phyloP scores from a whole-genome alignment of 371 early-diverging fungal species.

The Haplosporangium sp. region DNA sequence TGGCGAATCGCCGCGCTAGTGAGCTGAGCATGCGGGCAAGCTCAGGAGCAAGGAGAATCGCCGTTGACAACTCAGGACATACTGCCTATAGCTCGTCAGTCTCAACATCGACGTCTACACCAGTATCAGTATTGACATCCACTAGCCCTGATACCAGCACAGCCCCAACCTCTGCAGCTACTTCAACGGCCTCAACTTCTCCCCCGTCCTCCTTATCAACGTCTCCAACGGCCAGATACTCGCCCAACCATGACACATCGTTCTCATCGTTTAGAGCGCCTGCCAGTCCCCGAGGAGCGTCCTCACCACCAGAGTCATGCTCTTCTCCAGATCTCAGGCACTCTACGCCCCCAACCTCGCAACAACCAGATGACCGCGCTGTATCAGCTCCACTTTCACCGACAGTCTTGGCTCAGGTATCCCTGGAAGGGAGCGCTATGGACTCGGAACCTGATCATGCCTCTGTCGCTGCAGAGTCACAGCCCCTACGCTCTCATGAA shows the following conservation, averaged over 20 bases:
- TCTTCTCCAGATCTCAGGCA: slow-evolving; percentile 36
- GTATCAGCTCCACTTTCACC: slow-evolving; percentile 28
- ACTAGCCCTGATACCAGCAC: slow-evolving; percentile 26
- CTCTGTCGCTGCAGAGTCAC: neutral
- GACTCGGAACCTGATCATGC: neutral
- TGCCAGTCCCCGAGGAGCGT: slow-evolving; percentile 23
- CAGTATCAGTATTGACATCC: slow-evolving; percentile 11
- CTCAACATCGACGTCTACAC: neutral
- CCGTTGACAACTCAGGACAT: slow-evolving; percentile 23
- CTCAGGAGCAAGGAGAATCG: slow-evolving; percentile 14
- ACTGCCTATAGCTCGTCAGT: slow-evolving; percentile 7
- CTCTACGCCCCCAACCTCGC: slow-evolving; percentile 31
- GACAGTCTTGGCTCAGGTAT: slow-evolving; percentile 30
- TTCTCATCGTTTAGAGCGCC: slow-evolving; percentile 39
- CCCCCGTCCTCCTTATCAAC: slow-evolving; percentile 41
- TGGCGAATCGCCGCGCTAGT: slow-evolving; percentile 37
- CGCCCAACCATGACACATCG: slow-evolving; percentile 29
- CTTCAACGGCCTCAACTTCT: slow-evolving; percentile 37
- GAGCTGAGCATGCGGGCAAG: slow-evolving; percentile 14
- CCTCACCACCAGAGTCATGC: slow-evolving; percentile 39
- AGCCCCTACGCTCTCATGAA: neutral
- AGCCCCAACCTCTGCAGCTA: slow-evolving; percentile 31
- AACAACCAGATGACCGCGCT: slow-evolving; percentile 11
- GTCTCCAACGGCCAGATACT: slow-evolving; percentile 30
- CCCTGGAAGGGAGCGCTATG: slow-evolving; percentile 11